Conservation (phyloP, 1,284 basidiomycete genomes). For the Cutaneotrichosporon dermatis region DNA sequence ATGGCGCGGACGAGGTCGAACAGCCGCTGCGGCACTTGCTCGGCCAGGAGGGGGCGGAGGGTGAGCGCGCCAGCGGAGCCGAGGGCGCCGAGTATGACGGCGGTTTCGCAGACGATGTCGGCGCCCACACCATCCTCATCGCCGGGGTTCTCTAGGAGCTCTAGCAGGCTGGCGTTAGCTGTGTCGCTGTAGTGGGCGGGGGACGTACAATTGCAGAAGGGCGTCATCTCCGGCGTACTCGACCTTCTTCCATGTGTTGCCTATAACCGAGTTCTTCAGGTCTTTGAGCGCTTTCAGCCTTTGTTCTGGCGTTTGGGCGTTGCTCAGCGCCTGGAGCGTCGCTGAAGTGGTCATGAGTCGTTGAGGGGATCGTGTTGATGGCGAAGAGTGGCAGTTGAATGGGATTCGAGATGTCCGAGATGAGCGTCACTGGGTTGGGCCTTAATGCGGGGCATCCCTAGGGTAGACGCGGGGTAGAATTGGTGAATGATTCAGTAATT, state of each 20-base stretch:
- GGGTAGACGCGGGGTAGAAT: too few species aligned
- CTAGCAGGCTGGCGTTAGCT: constrained; percentile 18
- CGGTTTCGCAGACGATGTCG: constrained; percentile 40
- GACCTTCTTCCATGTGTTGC: constrained; percentile 48
- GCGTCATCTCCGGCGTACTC: constrained; percentile 39
- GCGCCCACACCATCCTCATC: constrained; percentile 6
- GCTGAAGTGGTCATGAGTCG: constrained; percentile 12
- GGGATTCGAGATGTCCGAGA: too few species aligned
- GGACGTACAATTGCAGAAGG: constrained; percentile 32
- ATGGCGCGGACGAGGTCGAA: constrained; percentile 24
- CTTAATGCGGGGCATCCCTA: too few species aligned
- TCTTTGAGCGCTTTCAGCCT: constrained; percentile 38
- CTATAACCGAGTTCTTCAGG: constrained; percentile 48
- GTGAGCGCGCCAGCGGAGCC: constrained; percentile 42
- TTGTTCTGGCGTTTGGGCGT: constrained; percentile 10
- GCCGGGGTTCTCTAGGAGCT: constrained; percentile 17
- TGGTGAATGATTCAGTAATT: too few species aligned
- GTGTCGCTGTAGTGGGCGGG: too few species aligned
- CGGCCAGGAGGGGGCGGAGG: constrained; percentile 30
- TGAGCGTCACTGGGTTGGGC: too few species aligned
- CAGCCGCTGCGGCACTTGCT: constrained; percentile 27
- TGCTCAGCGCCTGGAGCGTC: constrained; percentile 12
- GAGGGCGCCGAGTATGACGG: constrained; percentile 47
- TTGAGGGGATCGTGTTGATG: background rate
- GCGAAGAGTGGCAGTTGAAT: background rate